phyloP scores from a whole-genome alignment of 169 alveolate species.

The Cyclospora cayetanensis region DNA sequence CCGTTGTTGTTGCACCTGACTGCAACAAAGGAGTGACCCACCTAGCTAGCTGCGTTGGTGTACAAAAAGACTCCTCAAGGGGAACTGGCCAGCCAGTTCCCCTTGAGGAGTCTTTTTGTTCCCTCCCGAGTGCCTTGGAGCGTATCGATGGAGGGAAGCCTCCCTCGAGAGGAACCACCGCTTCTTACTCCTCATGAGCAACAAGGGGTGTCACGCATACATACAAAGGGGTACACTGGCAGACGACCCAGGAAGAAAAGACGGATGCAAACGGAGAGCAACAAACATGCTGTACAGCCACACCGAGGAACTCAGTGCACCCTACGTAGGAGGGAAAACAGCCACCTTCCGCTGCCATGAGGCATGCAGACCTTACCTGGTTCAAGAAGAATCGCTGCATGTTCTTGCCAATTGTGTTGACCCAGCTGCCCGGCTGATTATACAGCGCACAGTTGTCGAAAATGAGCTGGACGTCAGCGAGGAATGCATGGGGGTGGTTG shows the following conservation, averaged over 20 bases:
- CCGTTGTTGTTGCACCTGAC: not conserved
- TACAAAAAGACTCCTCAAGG: not conserved
- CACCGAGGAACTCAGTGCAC: not conserved
- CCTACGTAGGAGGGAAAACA: too few relatives aligned
- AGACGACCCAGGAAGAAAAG: too few relatives aligned
- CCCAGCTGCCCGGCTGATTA: conserved; percentile 87
- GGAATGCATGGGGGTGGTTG: conserved; percentile 82
- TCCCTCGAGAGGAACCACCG: too few relatives aligned
- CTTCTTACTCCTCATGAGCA: too few relatives aligned
- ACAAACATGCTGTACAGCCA: too few relatives aligned
- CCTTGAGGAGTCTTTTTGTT: not conserved
- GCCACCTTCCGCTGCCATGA: not conserved
- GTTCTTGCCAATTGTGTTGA: conserved; percentile 86
- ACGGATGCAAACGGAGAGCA: too few relatives aligned
- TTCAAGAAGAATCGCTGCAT: conserved; percentile 84
- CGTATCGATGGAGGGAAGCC: not conserved
- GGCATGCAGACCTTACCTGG: conserved; percentile 68
- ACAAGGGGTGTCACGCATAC: too few relatives aligned
- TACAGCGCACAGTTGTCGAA: conserved; percentile 87
- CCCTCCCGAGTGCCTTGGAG: not conserved
- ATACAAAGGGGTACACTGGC: too few relatives aligned
- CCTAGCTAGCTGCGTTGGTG: not conserved
- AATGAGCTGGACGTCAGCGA: conserved; percentile 87
- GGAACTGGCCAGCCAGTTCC: not conserved
- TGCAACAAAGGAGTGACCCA: not conserved